phyloP scores from a whole-genome alignment of 164 flowering plant genomes.

The Euptelea pleiosperma region DNA sequence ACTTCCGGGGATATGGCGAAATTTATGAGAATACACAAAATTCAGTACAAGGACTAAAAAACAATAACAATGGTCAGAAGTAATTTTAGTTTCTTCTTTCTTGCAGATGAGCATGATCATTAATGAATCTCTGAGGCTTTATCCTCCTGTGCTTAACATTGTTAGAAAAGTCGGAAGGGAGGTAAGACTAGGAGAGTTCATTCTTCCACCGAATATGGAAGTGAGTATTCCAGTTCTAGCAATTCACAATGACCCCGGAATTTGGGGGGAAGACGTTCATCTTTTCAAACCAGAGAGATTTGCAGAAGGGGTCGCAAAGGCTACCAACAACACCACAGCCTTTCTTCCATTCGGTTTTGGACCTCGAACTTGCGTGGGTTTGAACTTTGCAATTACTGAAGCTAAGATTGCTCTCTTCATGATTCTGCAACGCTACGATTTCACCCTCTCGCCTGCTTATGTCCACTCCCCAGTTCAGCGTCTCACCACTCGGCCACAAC shows the following conservation, averaged over 20 bases:
- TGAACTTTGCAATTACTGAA: slow-evolving; percentile 29
- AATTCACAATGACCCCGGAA: slow-evolving; percentile 30
- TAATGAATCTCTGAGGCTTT: slow-evolving; percentile 41
- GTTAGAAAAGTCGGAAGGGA: slow-evolving; percentile 15
- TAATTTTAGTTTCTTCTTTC: neutral
- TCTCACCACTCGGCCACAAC: slow-evolving; percentile 1
- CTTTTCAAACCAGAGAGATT: slow-evolving; percentile 51
- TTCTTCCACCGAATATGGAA: slow-evolving; percentile 17
- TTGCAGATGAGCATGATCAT: slow-evolving; percentile 41
- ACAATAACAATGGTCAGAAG: too few species aligned
- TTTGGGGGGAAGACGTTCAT: slow-evolving; percentile 48
- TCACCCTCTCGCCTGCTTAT: slow-evolving; percentile 26
- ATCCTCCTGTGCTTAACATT: slow-evolving; percentile 22
- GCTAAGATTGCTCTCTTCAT: slow-evolving; percentile 38
- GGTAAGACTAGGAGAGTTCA: slow-evolving; percentile 21
- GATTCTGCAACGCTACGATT: slow-evolving; percentile 35
- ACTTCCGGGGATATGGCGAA: too few species aligned
- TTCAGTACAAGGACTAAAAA: too few species aligned
- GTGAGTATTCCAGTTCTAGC: slow-evolving; percentile 23
- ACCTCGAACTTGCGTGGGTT: slow-evolving; percentile 39
- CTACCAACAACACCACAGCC: slow-evolving; percentile 20
- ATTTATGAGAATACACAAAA: too few species aligned
- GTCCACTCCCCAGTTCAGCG: neutral
- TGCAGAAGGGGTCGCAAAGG: slow-evolving; percentile 36
- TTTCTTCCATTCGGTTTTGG: slow-evolving; percentile 44